Base-by-base conservation (phyloP, 805 yeast species). In the Groenewaldozyma salmanticensis region DNA sequence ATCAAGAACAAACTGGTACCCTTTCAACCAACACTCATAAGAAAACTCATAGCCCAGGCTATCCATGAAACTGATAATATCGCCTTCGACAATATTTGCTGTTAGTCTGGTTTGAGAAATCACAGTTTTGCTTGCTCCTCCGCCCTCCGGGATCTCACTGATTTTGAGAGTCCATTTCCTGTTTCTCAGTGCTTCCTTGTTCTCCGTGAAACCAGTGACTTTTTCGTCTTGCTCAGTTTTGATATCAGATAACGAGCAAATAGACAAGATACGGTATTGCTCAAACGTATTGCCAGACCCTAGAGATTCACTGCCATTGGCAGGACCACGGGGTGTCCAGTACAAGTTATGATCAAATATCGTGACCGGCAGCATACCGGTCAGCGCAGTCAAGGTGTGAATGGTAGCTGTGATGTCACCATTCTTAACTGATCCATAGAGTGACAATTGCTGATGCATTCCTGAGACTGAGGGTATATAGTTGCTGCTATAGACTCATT, bases 1-100 rank as follows among this genome's bases (percentile, higher is more conserved):
- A 4, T 75, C 75, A 49, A 77, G 71, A 51, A 76, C 79, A 49
- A 76, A 78, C 39, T 81, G 66, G 9, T 68, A 59, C 1, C 94
- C 94, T 41, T 66, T 64, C 11, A 67, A 57, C 75, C 81, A 73
- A 58, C 68, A 81, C 52, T 75, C 79, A 39, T 70, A 72, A 37
- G 77, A 76, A 22, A 71, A 70, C 41, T 69, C 71, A 62, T 84
- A 87, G 0, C 95, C 95, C 38, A 88, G 62, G 38, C 75, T 81
- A 35, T 68, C 71, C 43, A 87, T 51, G 20, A 71, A 64, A 4
- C 42, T 41, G 11, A 42, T 68, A 52, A 57, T 54, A 66, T 41
- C 64, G 49, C 46, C 60, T 47, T 42, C 55, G 22, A 7, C 61
- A 4, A 73, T 48, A 13, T 56, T 52, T 13, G 74, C 58, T 53